Evolutionary conservation across 129 eudicot species (phyloP).

Genomic region (Escallonia rubra): DNA sequence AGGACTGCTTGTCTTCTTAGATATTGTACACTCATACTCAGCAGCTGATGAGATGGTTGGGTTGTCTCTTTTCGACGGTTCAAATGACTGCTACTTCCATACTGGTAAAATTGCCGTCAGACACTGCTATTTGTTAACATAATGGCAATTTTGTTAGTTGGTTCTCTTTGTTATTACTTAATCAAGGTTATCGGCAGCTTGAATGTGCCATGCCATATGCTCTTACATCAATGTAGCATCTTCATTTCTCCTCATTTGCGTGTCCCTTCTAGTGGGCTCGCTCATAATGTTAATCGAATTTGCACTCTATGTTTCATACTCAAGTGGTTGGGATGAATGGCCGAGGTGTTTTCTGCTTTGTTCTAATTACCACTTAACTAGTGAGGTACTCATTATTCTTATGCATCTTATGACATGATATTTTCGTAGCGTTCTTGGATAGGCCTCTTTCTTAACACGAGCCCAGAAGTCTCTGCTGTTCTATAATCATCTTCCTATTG

Average conservation of each 20-base stretch:
- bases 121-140: too few species aligned
- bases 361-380: too few species aligned
- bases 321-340: too few species aligned
- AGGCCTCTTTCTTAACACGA: too few species aligned
- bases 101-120: constrained; percentile 43
- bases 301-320: too few species aligned
- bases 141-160: background rate
- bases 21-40: constrained; percentile 90
- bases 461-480: too few species aligned
- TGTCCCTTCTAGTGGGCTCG: background rate
- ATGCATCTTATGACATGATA: too few species aligned
- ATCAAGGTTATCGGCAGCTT: background rate
- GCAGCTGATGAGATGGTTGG: constrained; percentile 99
- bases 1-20: constrained; percentile 88
- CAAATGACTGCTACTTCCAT: constrained; percentile 95
- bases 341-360: too few species aligned
- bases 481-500: too few species aligned
- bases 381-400: too few species aligned
- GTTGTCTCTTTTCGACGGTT: constrained; percentile 85
- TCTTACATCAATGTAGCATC: background rate
- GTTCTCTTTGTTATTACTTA: background rate
- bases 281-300: too few species aligned
- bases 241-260: background rate
- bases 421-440: too few species aligned
- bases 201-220: background rate